Base-by-base conservation (phyloP, 352 stramenopile genomes). In the Globisporangium echinulatum region DNA sequence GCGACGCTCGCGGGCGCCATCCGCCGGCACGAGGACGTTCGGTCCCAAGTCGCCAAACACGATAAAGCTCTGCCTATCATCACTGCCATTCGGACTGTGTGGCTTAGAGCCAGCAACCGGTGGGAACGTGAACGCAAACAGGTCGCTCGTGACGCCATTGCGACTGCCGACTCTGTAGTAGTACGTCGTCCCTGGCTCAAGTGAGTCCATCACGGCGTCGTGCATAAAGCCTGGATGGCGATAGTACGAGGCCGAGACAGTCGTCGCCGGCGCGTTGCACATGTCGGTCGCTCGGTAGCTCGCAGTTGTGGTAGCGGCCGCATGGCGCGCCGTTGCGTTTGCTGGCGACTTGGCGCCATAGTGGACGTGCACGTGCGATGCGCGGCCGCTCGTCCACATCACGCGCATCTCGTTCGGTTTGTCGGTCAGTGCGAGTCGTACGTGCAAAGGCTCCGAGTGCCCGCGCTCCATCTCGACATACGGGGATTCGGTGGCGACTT, bases 301-400 rank as follows among this genome's bases (percentile, higher is more conserved):
- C 25, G 25, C 2, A 33, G 25, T 33, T 33, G 25, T 33, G 25
- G 25, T 33, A 33, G 25, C 25, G 25, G 25, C 25, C 25, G n/a
- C 40, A 0, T 58, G 54, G 4, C 8, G 13, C 5, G 40, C 50
- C 3, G 66, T 66, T 15, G 49, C 17, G 17, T 25, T n/a, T 15
- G 8, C 51, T 57, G 7, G 38, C 7, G 38, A 54, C 7, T 64
- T 17, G 15, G 68, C 59, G 15, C 73, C 71, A 43, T 74, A 85
- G 14, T 62, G 54, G 50, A 84, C 75, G 11, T 73, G 54, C 7
- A 68, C 71, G 8, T 63, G 58, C 2, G 62, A 44, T 13, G 75
- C 69, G 38, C 68, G 60, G 37, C 53, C 75, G 53, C 73, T 85
- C n/a, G 73, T 75, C 77, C 77, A 87, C 57, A 76, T 77, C 49